A percentile compares a stretch with the other conserved stretches of the same genome.
Conservation (phyloP, 495 filamentous ascomycete species). For the Rhypophila decipiens region DNA sequence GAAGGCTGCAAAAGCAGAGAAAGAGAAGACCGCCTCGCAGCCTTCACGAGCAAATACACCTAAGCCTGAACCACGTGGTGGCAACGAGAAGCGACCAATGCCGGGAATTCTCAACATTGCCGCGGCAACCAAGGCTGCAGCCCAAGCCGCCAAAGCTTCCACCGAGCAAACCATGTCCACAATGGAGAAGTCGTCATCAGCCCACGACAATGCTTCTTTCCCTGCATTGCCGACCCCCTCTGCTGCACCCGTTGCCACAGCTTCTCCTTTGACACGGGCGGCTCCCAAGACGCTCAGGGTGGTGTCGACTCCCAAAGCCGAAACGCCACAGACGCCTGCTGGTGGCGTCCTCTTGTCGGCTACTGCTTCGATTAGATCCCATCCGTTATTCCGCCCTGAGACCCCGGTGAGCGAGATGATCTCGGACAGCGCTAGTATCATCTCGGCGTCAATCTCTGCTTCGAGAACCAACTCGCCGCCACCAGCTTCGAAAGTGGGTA, state of each 20-base stretch:
- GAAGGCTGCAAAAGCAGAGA: conserved; percentile 14
- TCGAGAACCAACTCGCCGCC: conserved; percentile 76
- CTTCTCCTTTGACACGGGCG: conserved; percentile 38
- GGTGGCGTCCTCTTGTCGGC: conserved; percentile 10
- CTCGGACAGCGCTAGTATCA: conserved; percentile 70
- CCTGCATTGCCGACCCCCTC: conserved; percentile 48
- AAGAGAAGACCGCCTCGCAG: conserved; percentile 16
- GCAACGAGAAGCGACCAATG: conserved; percentile 45
- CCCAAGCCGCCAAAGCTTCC: conserved; percentile 26
- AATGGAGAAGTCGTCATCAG: conserved; percentile 25
- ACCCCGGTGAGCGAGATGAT: conserved; percentile 71
- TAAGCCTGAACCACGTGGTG: conserved; percentile 10
- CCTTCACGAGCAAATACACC: conserved; percentile 30
- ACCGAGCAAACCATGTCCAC: conserved; percentile 18
- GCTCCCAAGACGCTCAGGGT: conserved; percentile 59
- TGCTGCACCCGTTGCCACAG: conserved; percentile 36
- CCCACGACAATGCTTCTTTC: conserved; percentile 36
- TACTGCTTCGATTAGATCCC: conserved; percentile 27
- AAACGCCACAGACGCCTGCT: conserved; percentile 41
- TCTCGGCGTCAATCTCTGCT: conserved; percentile 72
- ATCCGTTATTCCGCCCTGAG: conserved; percentile 59
- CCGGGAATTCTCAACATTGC: conserved; percentile 61
- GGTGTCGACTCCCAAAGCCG: conserved; percentile 64
- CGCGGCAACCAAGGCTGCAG: conserved; percentile 46
- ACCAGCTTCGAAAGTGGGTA: conserved; percentile 62